phyloP scores from a whole-genome alignment of 192 early-diverging fungal species.

The Thamnidium elegans region DNA sequence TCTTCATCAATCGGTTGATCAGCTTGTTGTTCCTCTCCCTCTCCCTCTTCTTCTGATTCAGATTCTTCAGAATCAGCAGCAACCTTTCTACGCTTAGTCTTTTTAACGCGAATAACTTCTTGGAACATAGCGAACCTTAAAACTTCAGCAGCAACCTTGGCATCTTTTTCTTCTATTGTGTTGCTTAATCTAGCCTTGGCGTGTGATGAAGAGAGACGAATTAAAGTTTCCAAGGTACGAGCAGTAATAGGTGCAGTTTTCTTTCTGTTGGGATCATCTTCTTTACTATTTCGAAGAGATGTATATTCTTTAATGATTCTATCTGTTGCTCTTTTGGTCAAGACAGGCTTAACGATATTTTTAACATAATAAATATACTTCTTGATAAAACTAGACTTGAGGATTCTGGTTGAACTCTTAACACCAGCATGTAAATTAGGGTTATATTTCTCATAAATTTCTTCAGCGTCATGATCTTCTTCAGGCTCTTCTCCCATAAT shows the following conservation, averaged over 20 bases:
- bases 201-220: slow-evolving; percentile 94
- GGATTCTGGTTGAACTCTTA: slow-evolving; percentile 46
- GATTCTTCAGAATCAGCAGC: slow-evolving; percentile 44
- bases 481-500: slow-evolving; percentile 47
- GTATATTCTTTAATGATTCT: slow-evolving; percentile 79
- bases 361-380: slow-evolving; percentile 96
- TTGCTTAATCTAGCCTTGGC: slow-evolving; percentile 88
- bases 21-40: slow-evolving; percentile 21
- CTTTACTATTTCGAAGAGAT: slow-evolving; percentile 76
- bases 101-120: slow-evolving; percentile 64
- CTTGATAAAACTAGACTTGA: slow-evolving; percentile 87
- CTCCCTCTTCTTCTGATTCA: slow-evolving; percentile 42
- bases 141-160: slow-evolving; percentile 77
- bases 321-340: slow-evolving; percentile 81
- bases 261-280: slow-evolving; percentile 60
- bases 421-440: slow-evolving; percentile 73
- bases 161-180: slow-evolving; percentile 79
- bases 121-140: slow-evolving; percentile 91
- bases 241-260: slow-evolving; percentile 95
- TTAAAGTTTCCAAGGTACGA: slow-evolving; percentile 97
- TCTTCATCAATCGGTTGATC: slow-evolving; percentile 11
- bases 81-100: slow-evolving; percentile 44
- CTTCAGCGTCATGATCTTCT: slow-evolving; percentile 47
- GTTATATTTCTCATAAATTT: slow-evolving; percentile 72
- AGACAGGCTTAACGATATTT: slow-evolving; percentile 75